A percentile compares a stretch with the other conserved stretches of the same genome.
Conservation (phyloP, 2,329 filamentous ascomycete species). For the Aspergillus alliaceus region DNA sequence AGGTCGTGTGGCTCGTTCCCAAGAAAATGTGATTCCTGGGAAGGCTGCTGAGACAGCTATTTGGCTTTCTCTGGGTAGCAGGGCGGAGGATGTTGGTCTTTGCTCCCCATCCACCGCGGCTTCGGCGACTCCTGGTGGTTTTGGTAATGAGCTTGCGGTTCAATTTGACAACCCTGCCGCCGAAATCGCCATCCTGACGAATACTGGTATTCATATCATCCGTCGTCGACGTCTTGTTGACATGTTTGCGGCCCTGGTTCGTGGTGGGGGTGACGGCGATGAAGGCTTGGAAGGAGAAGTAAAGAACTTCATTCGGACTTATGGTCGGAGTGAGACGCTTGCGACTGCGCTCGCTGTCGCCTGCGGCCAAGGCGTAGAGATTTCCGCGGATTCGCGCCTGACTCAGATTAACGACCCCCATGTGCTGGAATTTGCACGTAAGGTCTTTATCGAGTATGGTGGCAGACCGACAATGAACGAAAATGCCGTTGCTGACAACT, state of each 20-base stretch:
- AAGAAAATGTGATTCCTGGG: conserved; percentile 52
- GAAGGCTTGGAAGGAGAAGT: conserved; percentile 80
- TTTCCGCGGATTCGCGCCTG: conserved; percentile 67
- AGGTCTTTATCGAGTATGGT: conserved; percentile 88
- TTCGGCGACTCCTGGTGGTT: conserved; percentile 68
- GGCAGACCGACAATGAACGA: conserved; percentile 84
- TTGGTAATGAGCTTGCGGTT: conserved; percentile 93
- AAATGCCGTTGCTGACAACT: conserved; percentile 63
- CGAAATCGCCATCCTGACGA: conserved; percentile 89
- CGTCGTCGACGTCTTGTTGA: conserved; percentile 83
- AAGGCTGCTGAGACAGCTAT: conserved; percentile 77
- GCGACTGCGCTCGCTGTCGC: conserved; percentile 91
- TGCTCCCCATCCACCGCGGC: conserved; percentile 73
- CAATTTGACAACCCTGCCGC: conserved; percentile 82
- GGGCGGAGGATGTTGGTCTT: conserved; percentile 75
- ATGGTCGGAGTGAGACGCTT: conserved; percentile 85
- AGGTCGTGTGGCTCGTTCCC: conserved; percentile 68
- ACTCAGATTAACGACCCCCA: conserved; percentile 76
- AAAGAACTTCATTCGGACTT: conserved; percentile 78
- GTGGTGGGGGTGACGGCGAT: conserved; percentile 65
- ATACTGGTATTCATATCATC: conserved; percentile 83
- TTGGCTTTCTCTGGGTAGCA: conserved; percentile 73
- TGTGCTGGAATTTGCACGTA: conserved; percentile 79
- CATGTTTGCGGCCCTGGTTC: conserved; percentile 80
- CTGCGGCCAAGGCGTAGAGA: conserved; percentile 86